Percentiles rank a stretch among this genome's conserved stretches.
These are phyloP conservation scores for Lachnellula willkommii DNA, from an alignment of 2,329 filamentous ascomycete species.

Conservation along the genomic window DNA sequence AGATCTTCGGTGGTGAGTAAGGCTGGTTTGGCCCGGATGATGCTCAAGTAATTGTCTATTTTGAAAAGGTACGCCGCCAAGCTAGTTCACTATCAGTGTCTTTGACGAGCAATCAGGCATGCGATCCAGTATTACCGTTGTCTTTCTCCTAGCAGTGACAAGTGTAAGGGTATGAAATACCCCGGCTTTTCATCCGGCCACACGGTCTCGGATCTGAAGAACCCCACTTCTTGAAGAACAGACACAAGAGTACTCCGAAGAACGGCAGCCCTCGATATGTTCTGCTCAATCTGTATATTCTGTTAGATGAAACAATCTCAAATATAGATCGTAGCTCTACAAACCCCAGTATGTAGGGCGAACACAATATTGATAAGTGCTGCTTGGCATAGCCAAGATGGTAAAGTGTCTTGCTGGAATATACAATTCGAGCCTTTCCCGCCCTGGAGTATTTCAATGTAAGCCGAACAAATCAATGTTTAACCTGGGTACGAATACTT, in stretches of 20 bases:
- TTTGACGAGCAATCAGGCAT: not conserved
- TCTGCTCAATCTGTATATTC: conserved; percentile 27
- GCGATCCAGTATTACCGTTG: conserved; percentile 25
- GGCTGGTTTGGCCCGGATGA: conserved; percentile 31
- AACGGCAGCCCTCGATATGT: conserved; percentile 31
- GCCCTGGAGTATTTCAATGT: conserved; percentile 9
- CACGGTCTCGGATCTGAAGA: conserved; percentile 34
- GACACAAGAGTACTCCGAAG: conserved; percentile 34
- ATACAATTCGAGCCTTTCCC: conserved; percentile 29
- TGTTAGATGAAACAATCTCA: not conserved
- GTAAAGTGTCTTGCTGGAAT: conserved; percentile 18
- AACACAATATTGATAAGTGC: conserved; percentile 38
- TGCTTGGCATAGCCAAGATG: conserved; percentile 29
- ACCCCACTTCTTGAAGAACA: conserved; percentile 33
- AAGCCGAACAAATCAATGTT: not conserved
- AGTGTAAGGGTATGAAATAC: conserved; percentile 35
- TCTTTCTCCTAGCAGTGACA: conserved; percentile 32
- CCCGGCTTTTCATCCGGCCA: conserved; percentile 36
- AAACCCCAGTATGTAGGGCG: conserved; percentile 29
- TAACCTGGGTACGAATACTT: conserved; percentile 3
- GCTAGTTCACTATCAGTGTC: conserved; percentile 21
- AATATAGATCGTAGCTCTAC: not conserved
- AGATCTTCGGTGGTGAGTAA: conserved; percentile 35
- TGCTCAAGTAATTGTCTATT: conserved; percentile 36
- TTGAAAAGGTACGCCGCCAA: conserved; percentile 35